A percentile compares a stretch with the other conserved stretches of the same genome.
These are phyloP conservation scores for Talaromyces pinophilus DNA, from an alignment of 2,329 filamentous ascomycete genomes.

Conservation along the genomic window DNA sequence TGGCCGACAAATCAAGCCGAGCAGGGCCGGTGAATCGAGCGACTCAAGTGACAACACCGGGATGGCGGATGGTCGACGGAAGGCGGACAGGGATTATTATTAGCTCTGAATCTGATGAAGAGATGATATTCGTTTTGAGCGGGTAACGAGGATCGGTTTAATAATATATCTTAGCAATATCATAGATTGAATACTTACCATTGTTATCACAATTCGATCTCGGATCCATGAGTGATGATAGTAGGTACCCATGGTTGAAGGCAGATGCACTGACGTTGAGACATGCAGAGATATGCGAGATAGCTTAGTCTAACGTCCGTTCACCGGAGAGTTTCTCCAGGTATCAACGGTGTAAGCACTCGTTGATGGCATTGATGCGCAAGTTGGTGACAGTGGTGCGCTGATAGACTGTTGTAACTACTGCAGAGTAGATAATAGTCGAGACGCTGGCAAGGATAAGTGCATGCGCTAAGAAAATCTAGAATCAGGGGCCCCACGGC, in stretches of 20 bases:
- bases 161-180: neutral
- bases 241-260: neutral
- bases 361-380: neutral
- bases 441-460: neutral
- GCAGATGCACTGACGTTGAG: slow-evolving; percentile 12
- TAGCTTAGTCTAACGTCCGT: slow-evolving; percentile 3
- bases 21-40: neutral
- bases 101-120: no score
- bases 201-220: neutral
- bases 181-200: neutral
- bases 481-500: neutral
- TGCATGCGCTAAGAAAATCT: slow-evolving; percentile 8
- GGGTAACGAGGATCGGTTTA: neutral
- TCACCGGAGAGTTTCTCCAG: slow-evolving; percentile 8
- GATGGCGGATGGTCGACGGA: neutral
- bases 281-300: neutral
- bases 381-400: neutral
- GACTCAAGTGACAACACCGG: neutral
- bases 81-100: slow-evolving; percentile 6
- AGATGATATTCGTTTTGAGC: neutral
- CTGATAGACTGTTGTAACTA: no score
- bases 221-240: neutral
- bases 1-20: neutral
- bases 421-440: neutral
- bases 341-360: neutral